Conservation (phyloP, 768 basidiomycete species). For the Suillus tomentosus region DNA sequence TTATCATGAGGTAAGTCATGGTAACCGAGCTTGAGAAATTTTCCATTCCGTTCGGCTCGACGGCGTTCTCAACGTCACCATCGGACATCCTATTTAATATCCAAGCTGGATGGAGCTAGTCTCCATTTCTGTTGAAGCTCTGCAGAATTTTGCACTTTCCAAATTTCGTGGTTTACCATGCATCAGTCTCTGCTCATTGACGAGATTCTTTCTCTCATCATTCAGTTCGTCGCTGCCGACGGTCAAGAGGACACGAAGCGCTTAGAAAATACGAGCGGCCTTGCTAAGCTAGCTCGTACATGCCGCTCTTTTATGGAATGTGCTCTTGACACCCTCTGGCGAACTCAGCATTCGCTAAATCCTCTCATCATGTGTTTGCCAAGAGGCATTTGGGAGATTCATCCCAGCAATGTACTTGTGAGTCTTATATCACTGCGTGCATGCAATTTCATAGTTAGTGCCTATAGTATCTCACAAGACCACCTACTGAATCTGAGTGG, state of each 20-base stretch:
- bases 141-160: neutral
- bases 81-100: neutral
- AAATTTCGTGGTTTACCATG: slow-evolving; percentile 18
- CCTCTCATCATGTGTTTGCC: slow-evolving; percentile 34
- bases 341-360: slow-evolving; percentile 29
- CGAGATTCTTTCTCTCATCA: slow-evolving; percentile 28
- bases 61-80: neutral
- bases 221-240: slow-evolving; percentile 28
- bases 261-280: slow-evolving; percentile 23
- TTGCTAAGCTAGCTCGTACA: slow-evolving; percentile 31
- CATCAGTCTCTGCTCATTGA: slow-evolving; percentile 32
- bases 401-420: slow-evolving; percentile 25
- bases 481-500: slow-evolving; percentile 26
- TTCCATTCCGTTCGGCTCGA: neutral
- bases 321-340: slow-evolving; percentile 35
- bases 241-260: slow-evolving; percentile 18
- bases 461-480: slow-evolving; percentile 24
- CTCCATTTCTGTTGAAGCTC: neutral
- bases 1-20: neutral
- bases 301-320: slow-evolving; percentile 31
- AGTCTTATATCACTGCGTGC: slow-evolving; percentile 9
- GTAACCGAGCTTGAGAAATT: slow-evolving; percentile 6
- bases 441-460: slow-evolving; percentile 5
- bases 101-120: neutral
- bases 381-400: slow-evolving; percentile 25